A percentile compares a stretch with the other conserved stretches of the same genome.
phyloP scores from a whole-genome alignment of 495 filamentous ascomycete genomes.

The Talaromyces thailandensis region DNA sequence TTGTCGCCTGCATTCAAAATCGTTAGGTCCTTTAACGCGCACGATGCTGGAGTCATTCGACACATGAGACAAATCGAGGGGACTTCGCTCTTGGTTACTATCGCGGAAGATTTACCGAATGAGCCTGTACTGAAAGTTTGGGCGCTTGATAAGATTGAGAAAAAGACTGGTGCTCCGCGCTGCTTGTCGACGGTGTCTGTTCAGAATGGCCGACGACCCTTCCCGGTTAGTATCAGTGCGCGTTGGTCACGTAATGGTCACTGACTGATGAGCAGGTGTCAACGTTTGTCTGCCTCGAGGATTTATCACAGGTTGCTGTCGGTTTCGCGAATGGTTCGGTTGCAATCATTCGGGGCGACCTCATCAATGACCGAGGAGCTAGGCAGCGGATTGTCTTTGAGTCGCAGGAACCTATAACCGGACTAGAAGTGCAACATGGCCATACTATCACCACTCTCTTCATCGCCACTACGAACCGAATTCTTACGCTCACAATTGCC shows the following conservation, averaged over 20 bases:
- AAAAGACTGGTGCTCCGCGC: slow-evolving; percentile 80
- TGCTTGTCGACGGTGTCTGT: slow-evolving; percentile 79
- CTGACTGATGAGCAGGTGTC: slow-evolving; percentile 54
- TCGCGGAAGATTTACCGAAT: slow-evolving; percentile 77
- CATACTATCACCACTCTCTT: slow-evolving; percentile 69
- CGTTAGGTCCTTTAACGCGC: slow-evolving; percentile 74
- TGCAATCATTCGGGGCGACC: slow-evolving; percentile 83
- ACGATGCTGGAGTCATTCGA: slow-evolving; percentile 72
- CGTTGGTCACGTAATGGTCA: not conserved
- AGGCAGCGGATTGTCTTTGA: slow-evolving; percentile 95
- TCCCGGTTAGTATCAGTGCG: slow-evolving; percentile 53
- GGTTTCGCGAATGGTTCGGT: slow-evolving; percentile 95
- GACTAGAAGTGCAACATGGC: slow-evolving; percentile 50
- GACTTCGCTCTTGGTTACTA: slow-evolving; percentile 77
- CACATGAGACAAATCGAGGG: slow-evolving; percentile 91
- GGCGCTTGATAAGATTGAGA: slow-evolving; percentile 89
- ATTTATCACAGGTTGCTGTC: slow-evolving; percentile 84
- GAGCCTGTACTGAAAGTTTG: slow-evolving; percentile 91
- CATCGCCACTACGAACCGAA: slow-evolving; percentile 83
- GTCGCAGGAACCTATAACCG: slow-evolving; percentile 92
- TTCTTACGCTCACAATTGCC: slow-evolving; percentile 75
- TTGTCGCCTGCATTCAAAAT: slow-evolving; percentile 81
- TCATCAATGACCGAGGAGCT: slow-evolving; percentile 93
- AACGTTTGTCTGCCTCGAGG: slow-evolving; percentile 75
- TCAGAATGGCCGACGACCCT: slow-evolving; percentile 86